phyloP scores from a whole-genome alignment of 1,284 basidiomycete genomes.

The Sporisorium exsertum region DNA sequence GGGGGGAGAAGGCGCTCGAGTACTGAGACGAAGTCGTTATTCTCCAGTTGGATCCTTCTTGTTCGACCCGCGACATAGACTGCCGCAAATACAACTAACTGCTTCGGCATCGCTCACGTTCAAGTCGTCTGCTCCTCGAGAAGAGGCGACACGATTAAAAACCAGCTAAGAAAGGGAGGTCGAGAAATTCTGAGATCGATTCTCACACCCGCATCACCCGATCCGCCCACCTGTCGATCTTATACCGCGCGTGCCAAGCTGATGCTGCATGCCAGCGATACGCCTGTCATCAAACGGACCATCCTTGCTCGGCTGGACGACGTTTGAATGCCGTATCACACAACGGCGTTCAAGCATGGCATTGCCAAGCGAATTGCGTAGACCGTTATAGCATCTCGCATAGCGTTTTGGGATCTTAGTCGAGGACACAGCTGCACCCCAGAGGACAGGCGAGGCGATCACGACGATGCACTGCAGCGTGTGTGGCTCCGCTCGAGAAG shows the following conservation, averaged over 20 bases:
- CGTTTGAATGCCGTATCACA: background rate
- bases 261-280: background rate
- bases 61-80: background rate
- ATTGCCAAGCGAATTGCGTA: background rate
- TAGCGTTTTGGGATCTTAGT: no score
- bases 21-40: slow-evolving; percentile 12
- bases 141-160: no score
- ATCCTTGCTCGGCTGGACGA: background rate
- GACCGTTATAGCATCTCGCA: background rate
- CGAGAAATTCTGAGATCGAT: background rate
- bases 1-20: slow-evolving; percentile 24
- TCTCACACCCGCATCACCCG: background rate
- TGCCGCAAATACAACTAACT: background rate
- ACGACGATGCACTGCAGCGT: background rate
- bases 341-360: background rate
- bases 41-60: background rate
- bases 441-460: background rate
- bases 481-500: no score
- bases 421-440: no score
- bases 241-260: background rate
- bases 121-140: no score
- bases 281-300: background rate
- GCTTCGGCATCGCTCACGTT: background rate
- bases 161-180: background rate
- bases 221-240: background rate